phyloP scores from a whole-genome alignment of 78 protist species.

The Tieghemostelium lacteum region DNA sequence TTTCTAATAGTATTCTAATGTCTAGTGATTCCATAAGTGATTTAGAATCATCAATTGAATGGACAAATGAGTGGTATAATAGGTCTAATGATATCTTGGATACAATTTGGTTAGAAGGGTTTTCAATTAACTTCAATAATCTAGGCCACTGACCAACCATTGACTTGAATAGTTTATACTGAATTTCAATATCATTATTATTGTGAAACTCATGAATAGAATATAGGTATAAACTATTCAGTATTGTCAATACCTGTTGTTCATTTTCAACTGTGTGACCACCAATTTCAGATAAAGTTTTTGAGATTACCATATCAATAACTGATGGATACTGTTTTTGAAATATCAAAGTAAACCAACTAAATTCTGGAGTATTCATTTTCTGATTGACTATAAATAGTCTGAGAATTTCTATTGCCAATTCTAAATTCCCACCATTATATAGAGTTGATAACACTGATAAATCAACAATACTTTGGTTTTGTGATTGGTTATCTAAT shows the following conservation, averaged over 20 bases:
- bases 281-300: too few relatives aligned
- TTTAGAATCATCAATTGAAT: neutral
- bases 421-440: neutral
- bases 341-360: neutral
- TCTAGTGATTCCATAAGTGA: slow-evolving; percentile 21
- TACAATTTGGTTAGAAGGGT: neutral
- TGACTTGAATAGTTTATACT: neutral
- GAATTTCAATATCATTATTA: neutral
- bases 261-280: too few relatives aligned
- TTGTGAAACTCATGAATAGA: neutral
- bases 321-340: neutral
- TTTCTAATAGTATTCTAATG: slow-evolving; percentile 33
- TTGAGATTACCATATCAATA: too few relatives aligned
- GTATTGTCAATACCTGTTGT: too few relatives aligned
- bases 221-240: too few relatives aligned
- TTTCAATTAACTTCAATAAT: neutral
- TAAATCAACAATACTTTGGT: neutral
- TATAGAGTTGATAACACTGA: neutral
- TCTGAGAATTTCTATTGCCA: too few relatives aligned
- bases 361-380: neutral
- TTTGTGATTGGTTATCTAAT: neutral
- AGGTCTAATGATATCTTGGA: neutral
- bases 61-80: neutral
- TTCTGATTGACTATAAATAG: neutral
- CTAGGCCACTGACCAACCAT: neutral